phyloP scores from a whole-genome alignment of 1,284 basidiomycete species.

The Cryptococcus sp. region DNA sequence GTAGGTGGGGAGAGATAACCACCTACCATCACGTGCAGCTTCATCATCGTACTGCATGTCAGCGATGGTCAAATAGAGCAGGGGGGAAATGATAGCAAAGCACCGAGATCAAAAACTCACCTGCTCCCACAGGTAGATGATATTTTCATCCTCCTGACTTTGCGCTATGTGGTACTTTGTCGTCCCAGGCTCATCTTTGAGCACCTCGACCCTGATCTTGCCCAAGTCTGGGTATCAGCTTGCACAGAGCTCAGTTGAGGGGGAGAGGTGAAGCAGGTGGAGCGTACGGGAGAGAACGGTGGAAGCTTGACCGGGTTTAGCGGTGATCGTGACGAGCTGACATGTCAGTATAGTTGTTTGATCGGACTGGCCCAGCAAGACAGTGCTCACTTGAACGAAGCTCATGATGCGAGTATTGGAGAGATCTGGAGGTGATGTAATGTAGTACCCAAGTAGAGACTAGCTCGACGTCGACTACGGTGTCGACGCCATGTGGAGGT shows the following conservation, averaged over 20 bases:
- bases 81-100: background rate
- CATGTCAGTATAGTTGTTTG: background rate
- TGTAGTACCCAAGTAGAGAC: too few species aligned
- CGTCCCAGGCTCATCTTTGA: slow-evolving; percentile 11
- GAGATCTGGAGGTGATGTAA: too few species aligned
- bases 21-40: slow-evolving; percentile 5
- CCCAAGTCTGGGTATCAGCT: slow-evolving; percentile 2
- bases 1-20: too few species aligned
- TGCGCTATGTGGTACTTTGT: slow-evolving; percentile 9
- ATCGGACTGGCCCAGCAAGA: too few species aligned
- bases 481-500: too few species aligned
- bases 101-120: slow-evolving; percentile 1
- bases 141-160: slow-evolving; percentile 6
- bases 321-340: slow-evolving; percentile 11
- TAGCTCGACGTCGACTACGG: too few species aligned
- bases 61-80: background rate
- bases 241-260: background rate
- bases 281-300: slow-evolving; percentile 8
- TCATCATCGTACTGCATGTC: slow-evolving; percentile 3
- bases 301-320: slow-evolving; percentile 9
- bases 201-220: slow-evolving; percentile 10
- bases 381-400: slow-evolving; percentile 6
- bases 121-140: slow-evolving; percentile 12
- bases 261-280: background rate
- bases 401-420: slow-evolving; percentile 1